Base-by-base conservation (phyloP, 2,329 filamentous ascomycete species). In the Fusarium sp. region DNA sequence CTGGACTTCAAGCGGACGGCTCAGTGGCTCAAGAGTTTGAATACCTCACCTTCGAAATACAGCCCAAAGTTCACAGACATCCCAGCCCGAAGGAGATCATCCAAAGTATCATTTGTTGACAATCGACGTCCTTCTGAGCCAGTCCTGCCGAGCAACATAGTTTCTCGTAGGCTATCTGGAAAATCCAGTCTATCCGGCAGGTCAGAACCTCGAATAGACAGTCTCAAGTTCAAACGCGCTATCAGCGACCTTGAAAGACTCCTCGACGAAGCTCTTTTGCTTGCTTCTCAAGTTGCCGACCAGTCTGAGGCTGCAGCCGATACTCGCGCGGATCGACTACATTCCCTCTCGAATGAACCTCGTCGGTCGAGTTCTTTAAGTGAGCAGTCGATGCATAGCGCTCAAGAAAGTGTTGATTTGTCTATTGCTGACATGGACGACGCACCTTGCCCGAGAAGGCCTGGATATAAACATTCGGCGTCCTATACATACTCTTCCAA, bases 181-280 rank as follows among this genome's bases (percentile, higher is more conserved):
- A 67, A 69, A 17, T 75, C 76, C 17, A 59, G 62, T 9, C 42
- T 73, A 10, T 76, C 77, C 27, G 69, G 72, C 14, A 74, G 67
- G 12, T 72, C 72, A n/a, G 71, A 76, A 17, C 62, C 72, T 9
- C 75, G 62, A 10, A 68, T 81, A 35, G 79, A 82, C 42, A 73
- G 75, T 4, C 35, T 70, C 27, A 64, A 68, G 9, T 84, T 86
- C 69, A 81, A 80, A 49, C 79, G 75, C 7, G 81, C 83, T 4
- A 79, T 86, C 38, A 79, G 78, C 38, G 83, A 87, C 66, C 78
- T 88, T 29, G 86, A 88, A 67, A 79, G 82, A 27, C 81, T 88
- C 20, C 74, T 88, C 7, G 83, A 80, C 35, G 86, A 88, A 75
- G 85, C 85, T 12, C 73, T 87, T 10, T 77, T 81, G 2, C 77